Percentiles rank a stretch among this genome's conserved stretches.
phyloP scores from a whole-genome alignment of 2,329 filamentous ascomycete genomes.

The Talaromyces atroroseus region DNA sequence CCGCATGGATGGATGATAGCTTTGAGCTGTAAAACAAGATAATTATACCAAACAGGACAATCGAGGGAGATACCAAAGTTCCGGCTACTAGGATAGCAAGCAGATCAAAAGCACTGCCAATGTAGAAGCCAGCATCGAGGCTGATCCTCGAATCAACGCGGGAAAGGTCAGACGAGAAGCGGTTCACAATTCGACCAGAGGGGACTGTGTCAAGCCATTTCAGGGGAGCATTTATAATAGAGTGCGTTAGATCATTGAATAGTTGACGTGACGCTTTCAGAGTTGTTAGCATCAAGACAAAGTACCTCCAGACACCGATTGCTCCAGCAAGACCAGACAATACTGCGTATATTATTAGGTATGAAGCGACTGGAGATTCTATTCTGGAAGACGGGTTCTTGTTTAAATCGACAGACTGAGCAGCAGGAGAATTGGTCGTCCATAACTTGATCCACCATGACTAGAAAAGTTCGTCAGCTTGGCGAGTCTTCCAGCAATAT shows the following conservation, averaged over 20 bases:
- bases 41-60: conserved; percentile 54
- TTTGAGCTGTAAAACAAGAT: not conserved
- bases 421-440: conserved; percentile 24
- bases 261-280: conserved; percentile 61
- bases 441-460: conserved; percentile 46
- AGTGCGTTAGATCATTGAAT: conserved; percentile 61
- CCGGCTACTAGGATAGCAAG: conserved; percentile 62
- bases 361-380: conserved; percentile 56
- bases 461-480: conserved; percentile 22
- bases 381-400: too few relatives aligned
- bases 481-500: conserved; percentile 31
- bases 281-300: conserved; percentile 59
- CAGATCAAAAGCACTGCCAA: conserved; percentile 52
- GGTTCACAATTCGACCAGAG: conserved; percentile 68
- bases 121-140: conserved; percentile 57
- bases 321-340: conserved; percentile 55
- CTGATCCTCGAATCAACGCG: conserved; percentile 64
- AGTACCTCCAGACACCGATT: conserved; percentile 58
- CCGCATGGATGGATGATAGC: conserved; percentile 45
- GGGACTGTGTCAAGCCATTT: conserved; percentile 76
- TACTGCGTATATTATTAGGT: conserved; percentile 61
- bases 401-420: too few relatives aligned
- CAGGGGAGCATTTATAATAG: conserved; percentile 65
- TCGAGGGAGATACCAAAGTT: conserved; percentile 60
- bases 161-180: conserved; percentile 72